phyloP scores from a whole-genome alignment of 352 stramenopile species.

The Globisporangium parvum region DNA sequence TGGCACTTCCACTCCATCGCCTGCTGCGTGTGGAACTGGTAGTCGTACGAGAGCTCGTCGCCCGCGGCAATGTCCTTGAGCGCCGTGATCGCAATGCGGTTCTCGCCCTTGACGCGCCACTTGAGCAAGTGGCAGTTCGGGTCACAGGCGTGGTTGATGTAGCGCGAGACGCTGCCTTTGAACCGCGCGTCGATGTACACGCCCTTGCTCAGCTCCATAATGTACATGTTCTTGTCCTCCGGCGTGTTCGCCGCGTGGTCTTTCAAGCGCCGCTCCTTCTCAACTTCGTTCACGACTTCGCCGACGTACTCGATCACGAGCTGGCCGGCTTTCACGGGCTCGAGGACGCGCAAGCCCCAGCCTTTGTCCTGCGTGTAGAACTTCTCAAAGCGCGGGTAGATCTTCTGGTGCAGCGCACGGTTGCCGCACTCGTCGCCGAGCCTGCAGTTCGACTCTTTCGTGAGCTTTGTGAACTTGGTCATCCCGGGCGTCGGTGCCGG shows the following conservation, averaged over 20 bases:
- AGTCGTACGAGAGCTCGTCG: conserved; percentile 93
- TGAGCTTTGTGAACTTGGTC: conserved; percentile 63
- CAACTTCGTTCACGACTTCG: conserved; percentile 92
- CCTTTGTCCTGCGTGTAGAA: conserved; percentile 87
- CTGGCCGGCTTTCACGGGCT: conserved; percentile 75
- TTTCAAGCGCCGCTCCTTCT: conserved; percentile 85
- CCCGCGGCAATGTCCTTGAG: conserved; percentile 84
- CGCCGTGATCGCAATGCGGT: conserved; percentile 91
- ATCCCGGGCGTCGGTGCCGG: conserved; percentile 44
- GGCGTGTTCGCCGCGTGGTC: conserved; percentile 83
- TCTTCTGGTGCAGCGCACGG: conserved; percentile 78
- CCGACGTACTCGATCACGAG: conserved; percentile 94
- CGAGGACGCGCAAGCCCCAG: conserved; percentile 84
- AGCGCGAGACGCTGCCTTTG: conserved; percentile 92
- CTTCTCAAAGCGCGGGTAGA: conserved; percentile 65
- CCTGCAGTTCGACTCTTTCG: conserved; percentile 86
- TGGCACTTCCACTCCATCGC: conserved; percentile 86
- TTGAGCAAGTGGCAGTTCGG: conserved; percentile 94
- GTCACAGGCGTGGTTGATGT: conserved; percentile 97
- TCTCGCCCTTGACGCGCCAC: conserved; percentile 92
- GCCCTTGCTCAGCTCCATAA: conserved; percentile 90
- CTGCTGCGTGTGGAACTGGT: conserved; percentile 90
- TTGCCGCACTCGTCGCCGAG: conserved; percentile 91
- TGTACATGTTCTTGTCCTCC: conserved; percentile 96
- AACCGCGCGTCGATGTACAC: conserved; percentile 94